Conservation (phyloP, 2,329 filamentous ascomycete species). For the Xylaria sp. region DNA sequence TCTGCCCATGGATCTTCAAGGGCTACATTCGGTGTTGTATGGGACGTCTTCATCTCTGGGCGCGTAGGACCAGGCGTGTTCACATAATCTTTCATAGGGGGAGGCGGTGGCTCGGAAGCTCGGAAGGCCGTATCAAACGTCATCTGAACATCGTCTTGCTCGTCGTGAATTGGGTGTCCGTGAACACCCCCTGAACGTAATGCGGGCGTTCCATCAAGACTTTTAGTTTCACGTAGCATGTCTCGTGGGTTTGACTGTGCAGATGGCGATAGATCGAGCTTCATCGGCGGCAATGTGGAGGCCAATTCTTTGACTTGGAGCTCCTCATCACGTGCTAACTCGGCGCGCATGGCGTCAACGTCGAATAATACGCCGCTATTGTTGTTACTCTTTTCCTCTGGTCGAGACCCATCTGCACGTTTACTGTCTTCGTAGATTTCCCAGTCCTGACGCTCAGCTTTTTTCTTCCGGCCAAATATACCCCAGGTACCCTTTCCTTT, state of each 20-base stretch:
- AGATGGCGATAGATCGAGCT: constrained; percentile 68
- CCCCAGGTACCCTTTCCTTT: constrained; percentile 63
- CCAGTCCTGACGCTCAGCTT: constrained; percentile 86
- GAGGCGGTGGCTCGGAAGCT: constrained; percentile 50
- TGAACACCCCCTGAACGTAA: constrained; percentile 42
- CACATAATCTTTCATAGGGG: constrained; percentile 48
- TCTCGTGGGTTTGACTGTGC: constrained; percentile 52
- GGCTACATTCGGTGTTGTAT: constrained; percentile 63
- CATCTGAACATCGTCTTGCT: constrained; percentile 71
- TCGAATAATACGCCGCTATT: constrained; percentile 85
- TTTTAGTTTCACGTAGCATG: constrained; percentile 59
- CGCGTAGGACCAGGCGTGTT: constrained; percentile 49
- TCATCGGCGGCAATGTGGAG: constrained; percentile 90
- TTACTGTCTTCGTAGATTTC: constrained; percentile 87
- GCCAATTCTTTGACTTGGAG: constrained; percentile 81
- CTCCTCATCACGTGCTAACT: constrained; percentile 75
- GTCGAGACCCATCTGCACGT: constrained; percentile 43
- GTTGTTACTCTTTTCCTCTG: constrained; percentile 62
- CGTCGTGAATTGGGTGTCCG: constrained; percentile 39
- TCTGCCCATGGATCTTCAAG: constrained; percentile 76
- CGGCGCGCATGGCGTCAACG: constrained; percentile 90
- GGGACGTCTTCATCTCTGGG: constrained; percentile 58
- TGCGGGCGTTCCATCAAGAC: constrained; percentile 55
- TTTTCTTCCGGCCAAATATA: constrained; percentile 86
- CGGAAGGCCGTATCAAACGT: constrained; percentile 75